Base-by-base conservation (phyloP, 345 rosid genomes). In the Salix koriyanagi region DNA sequence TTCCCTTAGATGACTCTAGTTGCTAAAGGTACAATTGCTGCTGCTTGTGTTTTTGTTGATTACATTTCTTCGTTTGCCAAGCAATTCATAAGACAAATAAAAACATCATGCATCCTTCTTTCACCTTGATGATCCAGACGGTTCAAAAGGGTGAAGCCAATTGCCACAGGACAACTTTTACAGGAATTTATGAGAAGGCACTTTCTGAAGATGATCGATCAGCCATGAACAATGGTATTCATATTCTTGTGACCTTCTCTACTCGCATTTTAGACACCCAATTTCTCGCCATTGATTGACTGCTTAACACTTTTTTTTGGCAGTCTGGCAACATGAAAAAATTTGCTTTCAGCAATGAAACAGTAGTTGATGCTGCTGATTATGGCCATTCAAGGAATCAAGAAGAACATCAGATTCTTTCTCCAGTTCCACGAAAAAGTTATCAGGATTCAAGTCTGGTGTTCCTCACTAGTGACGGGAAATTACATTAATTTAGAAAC, bases 131-230 rank as follows among this genome's bases (percentile, higher is more conserved):
- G 69, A 34, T 18, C 28, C 82, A 94, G 97, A 87, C 85, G 88
- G 94, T 91, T 73, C 90, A 84, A 37, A 88, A 88, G 73, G 97
- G 97, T 5, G 92, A 85, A 67, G 91, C 82, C 61, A 90, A 85
- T 70, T 89, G 94, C 76, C 13, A 46, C 30, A 86, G 85, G 79
- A 85, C 74, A 69, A 77, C 44, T 48, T 79, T 84, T 80, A 72
- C 86, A 41, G 90, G 82, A 71, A 75, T 87, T 5, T 86, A 90
- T 41, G 90, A 92, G 80, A 90, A 90, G 80, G 75, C 77, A 8
- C 82, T 83, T 78, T 62, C 88, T 42, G 89, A 86, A 70, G 86
- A 83, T 26, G 82, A 83, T 32, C 60, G 82, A 83, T 32, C 60
- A 75, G 41, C 68, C 79, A 28, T 50, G 34, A 71, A 2, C 46